Evolutionary conservation across 1,284 basidiomycete genomes (phyloP).

Genomic region (Cryptococcus hybrid): DNA sequence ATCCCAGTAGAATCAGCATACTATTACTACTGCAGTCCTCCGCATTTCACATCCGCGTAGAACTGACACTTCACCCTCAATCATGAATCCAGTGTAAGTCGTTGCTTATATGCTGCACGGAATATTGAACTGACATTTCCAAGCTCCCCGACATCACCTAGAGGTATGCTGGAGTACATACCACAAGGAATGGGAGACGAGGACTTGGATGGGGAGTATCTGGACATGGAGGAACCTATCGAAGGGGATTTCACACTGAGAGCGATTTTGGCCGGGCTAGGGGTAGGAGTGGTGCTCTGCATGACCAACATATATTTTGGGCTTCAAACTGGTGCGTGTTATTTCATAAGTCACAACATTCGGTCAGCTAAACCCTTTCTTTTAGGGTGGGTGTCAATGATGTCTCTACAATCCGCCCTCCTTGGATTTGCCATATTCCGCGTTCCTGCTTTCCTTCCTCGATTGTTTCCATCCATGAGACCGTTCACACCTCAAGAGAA

Average conservation of each 20-base stretch:
- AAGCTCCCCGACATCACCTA: conserved; percentile 20
- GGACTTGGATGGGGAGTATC: conserved; percentile 13
- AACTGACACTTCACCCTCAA: not conserved
- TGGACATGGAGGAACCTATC: conserved; percentile 20
- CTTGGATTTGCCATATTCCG: conserved; percentile 84
- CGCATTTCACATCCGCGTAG: no score
- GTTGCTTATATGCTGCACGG: not conserved
- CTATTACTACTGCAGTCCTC: no score
- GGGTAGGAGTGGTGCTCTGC: conserved; percentile 47
- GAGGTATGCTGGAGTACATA: conserved; percentile 16
- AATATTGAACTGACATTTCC: not conserved
- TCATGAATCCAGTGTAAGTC: conserved; percentile 20
- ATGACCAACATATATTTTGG: conserved; percentile 53
- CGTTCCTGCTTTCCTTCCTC: conserved; percentile 59
- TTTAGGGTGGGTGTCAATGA: conserved; percentile 57
- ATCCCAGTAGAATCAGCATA: no score
- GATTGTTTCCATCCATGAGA: conserved; percentile 28
- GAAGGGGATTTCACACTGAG: conserved; percentile 47
- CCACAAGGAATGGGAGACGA: conserved; percentile 16
- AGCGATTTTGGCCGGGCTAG: conserved; percentile 45
- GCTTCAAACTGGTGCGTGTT: conserved; percentile 42
- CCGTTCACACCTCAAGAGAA: conserved; percentile 83
- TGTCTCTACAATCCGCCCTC: conserved; percentile 90
- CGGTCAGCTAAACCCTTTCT: conserved; percentile 4
- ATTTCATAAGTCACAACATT: no score